phyloP scores from a whole-genome alignment of 805 yeast genomes.

The Saturnispora gosingensis region DNA sequence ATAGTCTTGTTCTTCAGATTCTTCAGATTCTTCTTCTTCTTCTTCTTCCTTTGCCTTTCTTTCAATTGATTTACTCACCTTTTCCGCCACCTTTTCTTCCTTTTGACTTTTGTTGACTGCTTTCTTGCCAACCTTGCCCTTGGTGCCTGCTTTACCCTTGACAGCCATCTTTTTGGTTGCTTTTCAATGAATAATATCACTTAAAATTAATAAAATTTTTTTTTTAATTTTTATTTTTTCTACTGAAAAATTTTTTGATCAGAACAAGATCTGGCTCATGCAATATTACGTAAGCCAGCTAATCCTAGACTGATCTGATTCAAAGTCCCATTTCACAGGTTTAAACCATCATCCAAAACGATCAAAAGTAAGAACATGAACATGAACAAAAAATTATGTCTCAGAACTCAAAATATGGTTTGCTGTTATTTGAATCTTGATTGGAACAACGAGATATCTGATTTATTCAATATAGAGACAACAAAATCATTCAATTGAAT shows the following conservation, averaged over 20 bases:
- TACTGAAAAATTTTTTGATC: neutral
- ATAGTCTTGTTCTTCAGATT: constrained; percentile 14
- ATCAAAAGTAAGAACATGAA: no score
- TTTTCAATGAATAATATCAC: neutral
- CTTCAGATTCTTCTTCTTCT: constrained; percentile 11
- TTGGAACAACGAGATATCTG: no score
- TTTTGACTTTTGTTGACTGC: constrained; percentile 1
- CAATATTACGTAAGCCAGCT: neutral
- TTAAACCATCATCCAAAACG: no score
- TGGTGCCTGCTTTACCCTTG: neutral
- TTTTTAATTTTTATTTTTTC: neutral
- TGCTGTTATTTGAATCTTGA: no score
- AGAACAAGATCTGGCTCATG: neutral
- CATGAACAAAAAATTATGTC: no score
- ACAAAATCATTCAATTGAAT: no score
- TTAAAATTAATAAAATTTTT: neutral
- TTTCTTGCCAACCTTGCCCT: neutral
- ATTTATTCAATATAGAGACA: no score
- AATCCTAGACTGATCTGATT: no score
- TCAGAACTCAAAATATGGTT: no score
- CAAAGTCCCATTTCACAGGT: no score
- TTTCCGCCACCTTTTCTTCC: neutral
- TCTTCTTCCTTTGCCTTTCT: constrained; percentile 6
- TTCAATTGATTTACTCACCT: neutral
- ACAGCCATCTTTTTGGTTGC: neutral